Base-by-base conservation (phyloP, 495 filamentous ascomycete genomes). In the Margaritispora aquatica region DNA sequence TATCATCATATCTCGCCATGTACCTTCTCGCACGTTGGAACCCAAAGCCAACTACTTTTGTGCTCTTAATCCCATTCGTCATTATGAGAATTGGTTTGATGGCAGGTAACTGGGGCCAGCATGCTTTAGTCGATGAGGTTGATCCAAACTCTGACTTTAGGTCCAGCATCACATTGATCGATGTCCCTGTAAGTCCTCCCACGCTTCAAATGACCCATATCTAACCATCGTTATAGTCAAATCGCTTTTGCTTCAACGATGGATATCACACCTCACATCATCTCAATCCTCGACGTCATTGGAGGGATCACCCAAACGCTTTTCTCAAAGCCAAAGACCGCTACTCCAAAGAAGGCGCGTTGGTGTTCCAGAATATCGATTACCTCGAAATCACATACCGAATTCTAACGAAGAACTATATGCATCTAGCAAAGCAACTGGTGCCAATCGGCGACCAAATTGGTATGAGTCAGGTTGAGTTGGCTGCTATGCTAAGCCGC, bases 231-330 rank as follows among this genome's bases (percentile, higher is more conserved):
- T n/a, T 23, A 26, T 26, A 62, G 85, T 84, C 78, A 62, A 90
- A 90, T 70, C 80, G 87, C 22, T 84, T 82, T 73, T 88, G 83
- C 63, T 90, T 81, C 75, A 90, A 90, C 66, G 87, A 89, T 67
- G 87, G 87, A 54, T 90, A 88, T 69, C 87, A 90, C 69, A 88
- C 87, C 34, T 87, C 87, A 9, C 87, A 90, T 68, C 87, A 89
- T 67, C 76, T 89, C 10, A 87, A 90, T 69, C 85, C 87, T 2
- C 80, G 75, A 24, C 80, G 86, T 1, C 87, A 89, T 73, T 90
- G 87, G 87, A 78, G 86, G 49, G 84, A 88, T 44, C 86, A 89
- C 65, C 87, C 87, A 2, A 70, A 80, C 26, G 75, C 84, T 51
- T 85, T 90, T 61, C 68, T 89, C n/a, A 75, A 77, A 59, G 77